Base-by-base conservation (phyloP, 192 early-diverging fungal genomes). In the Chytriomyces hyalinus region DNA sequence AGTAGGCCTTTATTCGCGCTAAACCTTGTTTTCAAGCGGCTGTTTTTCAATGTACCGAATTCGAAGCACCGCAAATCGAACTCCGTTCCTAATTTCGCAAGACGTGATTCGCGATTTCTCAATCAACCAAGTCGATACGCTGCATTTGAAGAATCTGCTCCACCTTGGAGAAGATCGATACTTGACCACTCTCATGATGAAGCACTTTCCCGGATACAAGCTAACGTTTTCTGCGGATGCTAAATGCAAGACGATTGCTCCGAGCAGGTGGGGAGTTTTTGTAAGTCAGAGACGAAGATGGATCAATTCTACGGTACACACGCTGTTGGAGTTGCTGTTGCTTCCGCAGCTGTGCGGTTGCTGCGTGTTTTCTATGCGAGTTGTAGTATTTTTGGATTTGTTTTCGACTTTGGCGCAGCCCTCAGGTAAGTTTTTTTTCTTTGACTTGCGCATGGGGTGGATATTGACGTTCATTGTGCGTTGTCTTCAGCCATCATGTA, bases 291-390 rank as follows among this genome's bases (percentile, higher is more conserved):
- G 95, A 15, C 93, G 95, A 75, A 92, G 95, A 28, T 97, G 95
- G 95, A 96, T 97, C 80, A 97, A 97, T 82, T 96, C 94, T 9
- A 97, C 95, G 0, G 91, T 97, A 24, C 95, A 97, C 82, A 97
- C 96, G 67, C 78, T 95, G 67, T 85, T 92, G 24, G 95, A 97
- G 82, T 85, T 97, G 28, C 75, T 95, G 63, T 90, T 93, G 73
- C 73, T 97, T 44, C 89, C 91, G 6, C 91, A 94, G 76, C 87
- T 96, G 83, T 97, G 95, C 78, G 95, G 95, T 7, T 95, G 93
- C 81, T 93, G 93, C 78, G 94, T 92, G 84, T 95, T 96, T 82
- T 95, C 94, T 2, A 96, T 97, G 94, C 91, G 94, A 49, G 96
- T 97, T 81, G 87, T 96, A 4, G 69, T 91, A 93, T 81, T 86